Conservation (phyloP, 768 basidiomycete genomes). For the Termitomyces eurrhizus region DNA sequence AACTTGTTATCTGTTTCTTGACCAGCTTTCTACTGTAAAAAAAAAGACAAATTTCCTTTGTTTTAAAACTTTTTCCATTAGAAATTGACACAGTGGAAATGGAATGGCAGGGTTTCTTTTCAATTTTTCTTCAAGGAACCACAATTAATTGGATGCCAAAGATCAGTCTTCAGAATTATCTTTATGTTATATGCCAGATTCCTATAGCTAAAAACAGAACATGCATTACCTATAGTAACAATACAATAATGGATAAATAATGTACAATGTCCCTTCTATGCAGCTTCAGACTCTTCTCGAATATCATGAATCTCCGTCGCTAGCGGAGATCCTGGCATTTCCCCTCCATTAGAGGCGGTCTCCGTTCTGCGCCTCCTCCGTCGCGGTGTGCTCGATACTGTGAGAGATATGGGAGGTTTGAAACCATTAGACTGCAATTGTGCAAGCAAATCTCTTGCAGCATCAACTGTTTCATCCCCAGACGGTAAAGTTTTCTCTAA, state of each 20-base stretch:
- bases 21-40: too few relatives aligned
- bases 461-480: constrained; percentile 36
- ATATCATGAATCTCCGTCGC: constrained; percentile 28
- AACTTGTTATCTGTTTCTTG: too few relatives aligned
- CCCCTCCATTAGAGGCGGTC: constrained; percentile 18
- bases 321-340: constrained; percentile 29
- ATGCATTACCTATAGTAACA: neutral
- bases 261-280: constrained; percentile 6
- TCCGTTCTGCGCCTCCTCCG: constrained; percentile 34
- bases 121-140: too few relatives aligned
- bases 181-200: neutral
- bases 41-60: too few relatives aligned
- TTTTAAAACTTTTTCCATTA: too few relatives aligned
- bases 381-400: constrained; percentile 33
- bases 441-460: constrained; percentile 75
- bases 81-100: too few relatives aligned
- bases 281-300: constrained; percentile 9
- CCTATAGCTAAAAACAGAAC: constrained; percentile 1
- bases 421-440: constrained; percentile 71
- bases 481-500: constrained; percentile 28
- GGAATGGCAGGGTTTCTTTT: too few relatives aligned
- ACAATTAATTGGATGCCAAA: too few relatives aligned
- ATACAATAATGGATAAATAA: neutral
- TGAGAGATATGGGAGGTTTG: constrained; percentile 47
- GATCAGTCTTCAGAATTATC: neutral